Percentiles rank a stretch among this genome's conserved stretches.
phyloP scores from a whole-genome alignment of 192 early-diverging fungal species.

The Podila clonocystis region DNA sequence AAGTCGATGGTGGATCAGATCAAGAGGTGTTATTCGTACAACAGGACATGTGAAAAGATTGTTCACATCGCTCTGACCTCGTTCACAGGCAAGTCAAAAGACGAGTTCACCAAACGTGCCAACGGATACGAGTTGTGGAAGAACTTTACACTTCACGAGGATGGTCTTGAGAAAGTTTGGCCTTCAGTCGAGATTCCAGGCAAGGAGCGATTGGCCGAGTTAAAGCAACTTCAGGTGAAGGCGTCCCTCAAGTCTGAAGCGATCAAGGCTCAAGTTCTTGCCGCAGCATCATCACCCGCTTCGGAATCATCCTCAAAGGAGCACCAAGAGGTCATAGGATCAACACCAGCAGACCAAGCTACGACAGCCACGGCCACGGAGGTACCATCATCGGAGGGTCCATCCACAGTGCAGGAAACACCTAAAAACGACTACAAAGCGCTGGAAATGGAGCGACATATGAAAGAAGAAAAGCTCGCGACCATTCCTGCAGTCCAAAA shows the following conservation, averaged over 20 bases:
- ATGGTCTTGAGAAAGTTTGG: conserved; percentile 37
- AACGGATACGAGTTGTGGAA: conserved; percentile 65
- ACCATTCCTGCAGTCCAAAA: conserved; percentile 62
- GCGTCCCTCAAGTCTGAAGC: conserved; percentile 35
- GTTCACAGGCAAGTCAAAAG: conserved; percentile 61
- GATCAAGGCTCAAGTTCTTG: conserved; percentile 26
- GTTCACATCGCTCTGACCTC: conserved; percentile 71
- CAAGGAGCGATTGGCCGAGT: conserved; percentile 48
- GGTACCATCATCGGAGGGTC: background rate
- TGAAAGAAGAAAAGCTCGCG: conserved; percentile 39
- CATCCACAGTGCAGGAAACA: conserved; percentile 1
- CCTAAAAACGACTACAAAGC: background rate
- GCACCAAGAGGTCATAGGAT: background rate
- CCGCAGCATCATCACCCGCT: background rate
- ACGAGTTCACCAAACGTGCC: conserved; percentile 55
- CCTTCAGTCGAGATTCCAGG: conserved; percentile 49
- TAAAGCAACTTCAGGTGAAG: conserved; percentile 26
- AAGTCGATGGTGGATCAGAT: conserved; percentile 78
- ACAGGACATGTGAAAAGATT: conserved; percentile 60
- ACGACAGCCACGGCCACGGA: background rate
- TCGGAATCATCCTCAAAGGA: background rate
- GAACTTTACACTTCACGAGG: conserved; percentile 48
- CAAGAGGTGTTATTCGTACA: conserved; percentile 77
- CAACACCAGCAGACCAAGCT: background rate
- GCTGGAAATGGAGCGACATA: conserved; percentile 24